phyloP scores from a whole-genome alignment of 139 green algal genomes.

The Klebsormidium nitens region DNA sequence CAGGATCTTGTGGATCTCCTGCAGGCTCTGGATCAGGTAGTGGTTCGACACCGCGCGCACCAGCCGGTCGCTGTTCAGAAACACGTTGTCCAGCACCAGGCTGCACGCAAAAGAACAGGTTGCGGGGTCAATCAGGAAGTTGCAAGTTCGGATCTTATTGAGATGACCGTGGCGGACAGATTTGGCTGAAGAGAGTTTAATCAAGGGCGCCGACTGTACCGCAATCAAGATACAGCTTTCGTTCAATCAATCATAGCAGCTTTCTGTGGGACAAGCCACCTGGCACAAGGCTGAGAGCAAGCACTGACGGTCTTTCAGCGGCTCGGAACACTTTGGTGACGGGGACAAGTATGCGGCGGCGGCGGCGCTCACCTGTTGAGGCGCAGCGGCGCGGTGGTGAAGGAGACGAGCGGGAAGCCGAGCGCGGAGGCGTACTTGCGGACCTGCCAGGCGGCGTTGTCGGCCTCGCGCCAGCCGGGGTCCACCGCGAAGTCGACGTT shows the following conservation, averaged over 20 bases:
- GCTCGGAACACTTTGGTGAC: background rate
- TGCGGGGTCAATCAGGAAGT: too few relatives aligned
- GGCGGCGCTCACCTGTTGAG: slow-evolving; percentile 31
- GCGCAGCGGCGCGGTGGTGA: slow-evolving; percentile 48
- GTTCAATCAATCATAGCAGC: too few relatives aligned
- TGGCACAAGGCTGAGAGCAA: too few relatives aligned
- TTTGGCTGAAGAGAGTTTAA: too few relatives aligned
- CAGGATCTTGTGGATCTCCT: slow-evolving; percentile 48
- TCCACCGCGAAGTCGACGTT: slow-evolving; percentile 50
- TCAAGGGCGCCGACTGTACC: too few relatives aligned
- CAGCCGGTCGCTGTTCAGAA: slow-evolving; percentile 7
- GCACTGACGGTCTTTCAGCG: too few relatives aligned
- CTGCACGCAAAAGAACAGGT: slow-evolving; percentile 8
- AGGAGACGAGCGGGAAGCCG: slow-evolving; percentile 45
- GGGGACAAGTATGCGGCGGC: background rate
- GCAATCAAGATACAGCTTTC: too few relatives aligned
- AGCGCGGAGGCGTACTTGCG: background rate
- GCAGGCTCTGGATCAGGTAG: slow-evolving; percentile 17
- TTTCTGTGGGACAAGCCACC: too few relatives aligned
- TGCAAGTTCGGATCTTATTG: too few relatives aligned
- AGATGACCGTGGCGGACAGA: too few relatives aligned
- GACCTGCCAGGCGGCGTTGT: slow-evolving; percentile 3
- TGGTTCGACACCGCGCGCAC: slow-evolving; percentile 24
- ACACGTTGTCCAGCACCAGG: slow-evolving; percentile 23
- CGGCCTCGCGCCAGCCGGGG: slow-evolving; percentile 11